These are phyloP conservation scores for Pythium apleroticum DNA, from an alignment of 352 stramenopile genomes.

Conservation along the genomic window DNA sequence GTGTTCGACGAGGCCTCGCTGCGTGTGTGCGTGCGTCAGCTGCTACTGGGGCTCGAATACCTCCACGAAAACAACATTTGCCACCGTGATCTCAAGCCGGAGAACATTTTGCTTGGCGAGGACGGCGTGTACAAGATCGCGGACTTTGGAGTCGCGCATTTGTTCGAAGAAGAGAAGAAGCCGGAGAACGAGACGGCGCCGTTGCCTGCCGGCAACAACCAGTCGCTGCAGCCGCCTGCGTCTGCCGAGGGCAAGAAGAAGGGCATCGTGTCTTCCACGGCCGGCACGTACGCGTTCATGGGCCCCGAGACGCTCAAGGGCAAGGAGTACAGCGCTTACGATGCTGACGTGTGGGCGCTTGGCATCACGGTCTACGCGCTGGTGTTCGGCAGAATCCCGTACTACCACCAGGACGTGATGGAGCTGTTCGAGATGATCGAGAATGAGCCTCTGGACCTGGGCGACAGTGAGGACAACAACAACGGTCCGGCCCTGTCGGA, in stretches of 20 bases:
- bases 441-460: constrained; percentile 42
- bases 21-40: constrained; percentile 62
- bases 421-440: constrained; percentile 86
- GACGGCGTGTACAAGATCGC: constrained; percentile 81
- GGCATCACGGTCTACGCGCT: constrained; percentile 84
- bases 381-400: constrained; percentile 79
- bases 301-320: constrained; percentile 77
- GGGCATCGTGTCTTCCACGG: constrained; percentile 74
- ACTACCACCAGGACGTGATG: constrained; percentile 79
- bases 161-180: constrained; percentile 67
- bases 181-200: neutral
- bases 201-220: constrained; percentile 23
- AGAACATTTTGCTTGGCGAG: constrained; percentile 78
- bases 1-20: constrained; percentile 58
- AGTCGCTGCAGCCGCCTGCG: constrained; percentile 18
- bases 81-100: constrained; percentile 83
- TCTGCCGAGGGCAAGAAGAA: constrained; percentile 44
- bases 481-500: constrained; percentile 34
- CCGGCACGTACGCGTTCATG: constrained; percentile 87
- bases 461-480: constrained; percentile 24
- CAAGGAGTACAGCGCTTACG: constrained; percentile 75
- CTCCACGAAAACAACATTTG: constrained; percentile 87
- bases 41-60: constrained; percentile 80
- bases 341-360: constrained; percentile 86
- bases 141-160: constrained; percentile 82